Conservation (phyloP, 2,329 filamentous ascomycete species). For the Mollisiaceae sp. region DNA sequence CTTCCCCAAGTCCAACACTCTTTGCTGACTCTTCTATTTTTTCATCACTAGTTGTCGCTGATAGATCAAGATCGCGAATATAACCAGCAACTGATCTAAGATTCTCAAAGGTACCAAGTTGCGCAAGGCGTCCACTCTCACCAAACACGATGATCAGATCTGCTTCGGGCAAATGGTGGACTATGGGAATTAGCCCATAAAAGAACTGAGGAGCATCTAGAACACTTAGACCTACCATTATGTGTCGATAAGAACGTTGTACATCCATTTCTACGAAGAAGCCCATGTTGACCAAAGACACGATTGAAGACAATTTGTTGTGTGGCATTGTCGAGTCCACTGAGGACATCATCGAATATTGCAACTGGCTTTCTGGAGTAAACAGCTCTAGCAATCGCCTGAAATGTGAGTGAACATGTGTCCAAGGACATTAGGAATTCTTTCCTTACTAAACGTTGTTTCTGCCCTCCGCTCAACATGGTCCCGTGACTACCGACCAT, state of each 20-base stretch:
- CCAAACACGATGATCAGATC: too few relatives aligned
- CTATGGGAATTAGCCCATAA: too few relatives aligned
- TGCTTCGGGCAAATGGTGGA: too few relatives aligned
- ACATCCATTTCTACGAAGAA: conserved; percentile 36
- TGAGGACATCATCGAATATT: conserved; percentile 40
- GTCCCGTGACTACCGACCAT: conserved; percentile 40
- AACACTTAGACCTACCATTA: too few relatives aligned
- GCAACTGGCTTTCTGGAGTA: conserved; percentile 42
- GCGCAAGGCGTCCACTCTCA: too few relatives aligned
- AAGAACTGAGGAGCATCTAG: too few relatives aligned
- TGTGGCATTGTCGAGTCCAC: conserved; percentile 37
- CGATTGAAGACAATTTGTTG: conserved; percentile 32
- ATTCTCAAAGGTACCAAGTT: too few relatives aligned
- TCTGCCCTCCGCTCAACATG: conserved; percentile 39
- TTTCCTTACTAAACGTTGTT: conserved; percentile 25
- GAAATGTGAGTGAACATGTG: conserved; percentile 23
- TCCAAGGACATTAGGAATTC: neutral
- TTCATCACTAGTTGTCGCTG: too few relatives aligned
- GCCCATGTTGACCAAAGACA: conserved; percentile 27
- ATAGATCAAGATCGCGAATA: too few relatives aligned
- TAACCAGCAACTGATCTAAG: too few relatives aligned
- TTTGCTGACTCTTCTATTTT: too few relatives aligned
- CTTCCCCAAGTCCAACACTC: too few relatives aligned
- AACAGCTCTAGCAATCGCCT: conserved; percentile 62
- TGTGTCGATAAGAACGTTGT: conserved; percentile 47